These are phyloP conservation scores for Trichoderma aggressivum DNA, from an alignment of 2,329 filamentous ascomycete genomes.

Conservation along the genomic window DNA sequence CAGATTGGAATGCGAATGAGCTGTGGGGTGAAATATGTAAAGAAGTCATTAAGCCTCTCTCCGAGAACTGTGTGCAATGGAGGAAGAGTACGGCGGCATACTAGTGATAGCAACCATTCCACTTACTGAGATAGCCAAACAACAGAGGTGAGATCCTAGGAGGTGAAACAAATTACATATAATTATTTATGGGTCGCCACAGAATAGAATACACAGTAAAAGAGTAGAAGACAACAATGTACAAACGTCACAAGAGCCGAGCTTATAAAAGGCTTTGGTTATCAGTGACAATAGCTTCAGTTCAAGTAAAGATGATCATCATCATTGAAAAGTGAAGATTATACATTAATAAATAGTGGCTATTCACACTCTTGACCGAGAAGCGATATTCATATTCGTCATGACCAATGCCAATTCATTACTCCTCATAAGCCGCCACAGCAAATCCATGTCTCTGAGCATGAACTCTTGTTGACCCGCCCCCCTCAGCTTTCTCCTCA, in stretches of 20 bases:
- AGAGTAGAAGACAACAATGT: neutral
- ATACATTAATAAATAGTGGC: neutral
- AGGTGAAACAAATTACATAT: no score
- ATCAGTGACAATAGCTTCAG: no score
- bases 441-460: conserved; percentile 58
- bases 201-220: no score
- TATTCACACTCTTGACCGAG: neutral
- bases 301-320: neutral
- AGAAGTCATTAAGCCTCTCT: conserved; percentile 6
- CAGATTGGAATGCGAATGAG: conserved; percentile 2
- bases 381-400: neutral
- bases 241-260: no score
- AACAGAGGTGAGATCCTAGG: no score
- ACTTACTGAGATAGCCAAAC: no score
- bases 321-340: neutral
- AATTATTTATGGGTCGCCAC: no score
- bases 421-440: conserved; percentile 27
- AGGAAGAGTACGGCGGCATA: neutral
- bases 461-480: conserved; percentile 50
- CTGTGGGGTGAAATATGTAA: conserved; percentile 11
- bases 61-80: conserved; percentile 14
- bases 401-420: no score
- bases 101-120: neutral
- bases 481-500: conserved; percentile 42
- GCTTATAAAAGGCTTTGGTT: no score